phyloP scores from a whole-genome alignment of 1,284 basidiomycete species.

The Austroboletus niveus region DNA sequence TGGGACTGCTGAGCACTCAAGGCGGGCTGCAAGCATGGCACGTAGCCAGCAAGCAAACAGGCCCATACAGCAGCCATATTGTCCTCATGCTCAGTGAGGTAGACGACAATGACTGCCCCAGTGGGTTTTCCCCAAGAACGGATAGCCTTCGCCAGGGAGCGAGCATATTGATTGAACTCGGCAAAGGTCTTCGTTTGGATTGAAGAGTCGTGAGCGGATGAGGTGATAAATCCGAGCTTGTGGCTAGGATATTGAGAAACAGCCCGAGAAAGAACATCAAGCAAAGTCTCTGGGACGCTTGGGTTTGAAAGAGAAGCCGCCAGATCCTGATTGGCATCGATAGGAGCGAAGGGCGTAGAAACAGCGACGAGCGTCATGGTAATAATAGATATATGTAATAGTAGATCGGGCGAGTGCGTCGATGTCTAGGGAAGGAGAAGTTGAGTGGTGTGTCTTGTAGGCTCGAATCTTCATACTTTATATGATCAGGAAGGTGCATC shows the following conservation, averaged over 20 bases:
- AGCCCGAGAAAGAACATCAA: slow-evolving; percentile 23
- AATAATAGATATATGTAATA: not conserved
- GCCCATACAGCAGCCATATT: slow-evolving; percentile 36
- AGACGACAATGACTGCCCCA: slow-evolving; percentile 31
- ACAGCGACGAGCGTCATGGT: slow-evolving; percentile 17
- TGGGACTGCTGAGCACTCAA: slow-evolving; percentile 33
- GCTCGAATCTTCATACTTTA: too few species aligned
- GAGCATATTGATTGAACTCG: slow-evolving; percentile 19
- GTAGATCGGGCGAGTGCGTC: not conserved
- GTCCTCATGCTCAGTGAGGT: slow-evolving; percentile 33
- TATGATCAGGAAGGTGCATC: too few species aligned
- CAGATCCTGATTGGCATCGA: too few species aligned
- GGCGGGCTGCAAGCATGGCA: slow-evolving; percentile 33
- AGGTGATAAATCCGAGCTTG: slow-evolving; percentile 28
- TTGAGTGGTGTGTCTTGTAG: not conserved
- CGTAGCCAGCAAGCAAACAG: slow-evolving; percentile 28
- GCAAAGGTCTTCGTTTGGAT: slow-evolving; percentile 31
- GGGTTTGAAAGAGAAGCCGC: slow-evolving; percentile 1
- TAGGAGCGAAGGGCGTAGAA: too few species aligned
- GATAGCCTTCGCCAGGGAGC: slow-evolving; percentile 19
- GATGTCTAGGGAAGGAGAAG: slow-evolving; percentile 5
- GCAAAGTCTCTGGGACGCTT: slow-evolving; percentile 16
- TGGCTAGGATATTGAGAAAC: slow-evolving; percentile 23
- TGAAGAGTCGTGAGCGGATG: slow-evolving; percentile 32
- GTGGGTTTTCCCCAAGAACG: slow-evolving; percentile 22